Evolutionary conservation across 192 early-diverging fungal species (phyloP).

Genomic region (Gigaspora rosea): DNA sequence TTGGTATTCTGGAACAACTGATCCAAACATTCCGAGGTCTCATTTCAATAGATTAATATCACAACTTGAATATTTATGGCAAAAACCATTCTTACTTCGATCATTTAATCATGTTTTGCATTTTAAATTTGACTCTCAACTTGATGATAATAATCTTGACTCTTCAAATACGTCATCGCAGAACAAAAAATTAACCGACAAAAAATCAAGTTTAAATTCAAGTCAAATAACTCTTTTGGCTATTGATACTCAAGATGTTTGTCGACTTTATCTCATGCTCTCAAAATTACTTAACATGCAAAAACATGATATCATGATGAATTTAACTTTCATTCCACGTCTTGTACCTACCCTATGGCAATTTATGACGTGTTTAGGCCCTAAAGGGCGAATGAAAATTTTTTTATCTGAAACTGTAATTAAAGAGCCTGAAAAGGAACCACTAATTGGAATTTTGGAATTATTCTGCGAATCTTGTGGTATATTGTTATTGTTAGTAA

Average conservation of each 20-base stretch:
- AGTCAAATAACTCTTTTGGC: slow-evolving; percentile 36
- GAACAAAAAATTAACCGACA: neutral
- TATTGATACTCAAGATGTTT: slow-evolving; percentile 49
- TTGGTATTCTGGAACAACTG: slow-evolving; percentile 22
- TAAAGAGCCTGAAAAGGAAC: slow-evolving; percentile 54
- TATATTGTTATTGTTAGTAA: slow-evolving; percentile 62
- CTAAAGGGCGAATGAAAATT: slow-evolving; percentile 55
- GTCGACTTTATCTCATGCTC: slow-evolving; percentile 43
- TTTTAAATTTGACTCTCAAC: neutral
- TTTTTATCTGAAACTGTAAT: slow-evolving; percentile 55
- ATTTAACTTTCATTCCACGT: slow-evolving; percentile 51
- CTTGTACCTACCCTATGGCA: slow-evolving; percentile 61
- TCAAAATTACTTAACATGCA: slow-evolving; percentile 44
- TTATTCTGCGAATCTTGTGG: slow-evolving; percentile 63
- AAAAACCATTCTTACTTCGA: slow-evolving; percentile 2
- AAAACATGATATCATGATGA: slow-evolving; percentile 51
- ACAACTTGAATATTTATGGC: slow-evolving; percentile 11
- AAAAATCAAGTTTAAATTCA: slow-evolving; percentile 27
- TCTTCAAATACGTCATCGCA: neutral
- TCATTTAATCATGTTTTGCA: slow-evolving; percentile 9
- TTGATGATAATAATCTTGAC: neutral
- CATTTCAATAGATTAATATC: slow-evolving; percentile 9
- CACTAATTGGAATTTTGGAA: slow-evolving; percentile 56
- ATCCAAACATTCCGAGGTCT: slow-evolving; percentile 1
- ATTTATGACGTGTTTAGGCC: slow-evolving; percentile 58